phyloP scores from a whole-genome alignment of 768 basidiomycete species.

The Lentinus brumalis region DNA sequence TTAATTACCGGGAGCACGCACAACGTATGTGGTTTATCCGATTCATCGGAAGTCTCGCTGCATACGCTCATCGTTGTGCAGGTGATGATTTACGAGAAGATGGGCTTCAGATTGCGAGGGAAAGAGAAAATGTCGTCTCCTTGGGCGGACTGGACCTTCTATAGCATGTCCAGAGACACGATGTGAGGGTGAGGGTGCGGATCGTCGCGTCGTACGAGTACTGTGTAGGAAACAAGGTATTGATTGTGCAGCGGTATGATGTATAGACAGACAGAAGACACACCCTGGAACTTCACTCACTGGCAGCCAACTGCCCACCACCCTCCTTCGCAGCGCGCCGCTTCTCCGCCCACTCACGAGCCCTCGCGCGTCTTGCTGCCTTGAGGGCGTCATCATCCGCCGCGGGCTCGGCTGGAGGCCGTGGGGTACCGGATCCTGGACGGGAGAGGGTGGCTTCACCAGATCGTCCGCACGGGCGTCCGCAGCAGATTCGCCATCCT shows the following conservation, averaged over 20 bases:
- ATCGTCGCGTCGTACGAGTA: too few species aligned
- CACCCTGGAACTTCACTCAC: neutral
- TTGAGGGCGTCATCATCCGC: conserved; percentile 35
- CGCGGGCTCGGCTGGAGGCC: neutral
- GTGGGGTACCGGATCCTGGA: neutral
- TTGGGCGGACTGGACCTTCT: neutral
- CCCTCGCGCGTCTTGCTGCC: conserved; percentile 54
- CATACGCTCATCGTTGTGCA: neutral
- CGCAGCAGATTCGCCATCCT: conserved; percentile 8
- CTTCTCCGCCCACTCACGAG: conserved; percentile 59
- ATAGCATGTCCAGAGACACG: neutral
- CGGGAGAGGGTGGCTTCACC: too few species aligned
- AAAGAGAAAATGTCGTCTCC: neutral
- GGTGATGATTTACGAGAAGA: neutral
- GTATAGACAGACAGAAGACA: too few species aligned
- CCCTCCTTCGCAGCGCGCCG: conserved; percentile 37
- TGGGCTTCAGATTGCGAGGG: neutral
- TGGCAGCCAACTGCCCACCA: neutral
- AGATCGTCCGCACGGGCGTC: neutral
- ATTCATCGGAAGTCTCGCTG: neutral
- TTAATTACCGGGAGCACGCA: neutral
- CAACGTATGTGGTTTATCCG: neutral
- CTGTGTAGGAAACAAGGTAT: too few species aligned
- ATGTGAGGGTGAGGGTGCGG: neutral
- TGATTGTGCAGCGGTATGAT: too few species aligned